phyloP scores from a whole-genome alignment of 129 eudicot genomes.

The sunflower (Helianthus annuus) region DNA sequence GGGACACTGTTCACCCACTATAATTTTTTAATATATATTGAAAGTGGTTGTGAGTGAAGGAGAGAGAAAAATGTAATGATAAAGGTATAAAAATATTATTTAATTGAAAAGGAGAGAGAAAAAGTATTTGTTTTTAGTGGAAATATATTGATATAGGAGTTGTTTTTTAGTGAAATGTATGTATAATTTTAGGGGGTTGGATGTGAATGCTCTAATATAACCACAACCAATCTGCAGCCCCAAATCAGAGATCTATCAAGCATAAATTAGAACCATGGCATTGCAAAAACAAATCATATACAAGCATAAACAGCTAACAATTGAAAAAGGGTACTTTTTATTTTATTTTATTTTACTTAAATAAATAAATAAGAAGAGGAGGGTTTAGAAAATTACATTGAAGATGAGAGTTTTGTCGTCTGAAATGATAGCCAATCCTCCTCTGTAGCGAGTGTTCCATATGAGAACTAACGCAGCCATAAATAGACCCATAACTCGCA shows the following conservation, averaged over 20 bases:
- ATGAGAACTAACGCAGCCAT: conserved; percentile 59
- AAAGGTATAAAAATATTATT: too few species aligned
- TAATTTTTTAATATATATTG: too few species aligned
- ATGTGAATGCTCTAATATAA: too few species aligned
- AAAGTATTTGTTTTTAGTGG: too few species aligned
- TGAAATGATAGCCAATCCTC: conserved; percentile 79
- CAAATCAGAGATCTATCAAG: conserved; percentile 14
- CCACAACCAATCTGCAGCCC: neutral
- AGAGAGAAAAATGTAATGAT: too few species aligned
- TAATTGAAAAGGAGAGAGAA: too few species aligned
- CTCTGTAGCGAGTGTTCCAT: conserved; percentile 84
- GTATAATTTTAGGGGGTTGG: too few species aligned
- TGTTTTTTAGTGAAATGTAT: too few species aligned
- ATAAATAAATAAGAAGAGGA: neutral
- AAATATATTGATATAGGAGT: too few species aligned
- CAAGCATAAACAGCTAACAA: neutral
- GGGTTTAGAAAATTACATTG: conserved; percentile 49
- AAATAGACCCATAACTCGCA: conserved; percentile 58
- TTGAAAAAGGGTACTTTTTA: neutral
- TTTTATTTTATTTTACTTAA: neutral
- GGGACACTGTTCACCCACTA: too few species aligned
- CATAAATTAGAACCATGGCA: neutral
- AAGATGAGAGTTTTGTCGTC: conserved; percentile 82
- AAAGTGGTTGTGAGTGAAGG: too few species aligned
- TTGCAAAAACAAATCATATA: neutral